Percentiles rank a stretch among this genome's conserved stretches.
These are phyloP conservation scores for Rhododendron henanense DNA, from an alignment of 148 eudicot species.

Conservation along the genomic window DNA sequence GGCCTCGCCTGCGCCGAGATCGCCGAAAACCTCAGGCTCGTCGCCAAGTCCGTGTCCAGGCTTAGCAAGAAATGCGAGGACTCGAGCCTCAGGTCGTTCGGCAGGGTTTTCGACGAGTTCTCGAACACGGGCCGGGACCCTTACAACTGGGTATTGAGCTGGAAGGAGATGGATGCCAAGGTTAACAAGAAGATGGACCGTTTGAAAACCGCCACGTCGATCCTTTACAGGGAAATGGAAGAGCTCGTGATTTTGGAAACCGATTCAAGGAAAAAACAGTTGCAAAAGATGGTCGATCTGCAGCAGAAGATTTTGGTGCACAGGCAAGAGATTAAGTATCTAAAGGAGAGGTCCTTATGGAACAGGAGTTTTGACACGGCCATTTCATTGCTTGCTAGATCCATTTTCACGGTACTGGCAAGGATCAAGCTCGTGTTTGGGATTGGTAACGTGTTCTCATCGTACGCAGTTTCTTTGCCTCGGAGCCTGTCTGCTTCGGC, in stretches of 20 bases:
- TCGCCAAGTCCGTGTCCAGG: conserved; percentile 42
- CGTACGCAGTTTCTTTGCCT: conserved; percentile 39
- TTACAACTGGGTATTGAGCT: conserved; percentile 41
- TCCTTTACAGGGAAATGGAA: conserved; percentile 65
- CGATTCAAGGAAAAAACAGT: conserved; percentile 18
- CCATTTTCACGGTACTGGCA: conserved; percentile 57
- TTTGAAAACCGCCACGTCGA: conserved; percentile 42
- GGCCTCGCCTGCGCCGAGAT: conserved; percentile 68
- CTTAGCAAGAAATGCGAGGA: conserved; percentile 38
- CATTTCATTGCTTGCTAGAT: conserved; percentile 41
- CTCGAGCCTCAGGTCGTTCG: conserved; percentile 46
- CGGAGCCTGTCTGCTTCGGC: conserved; percentile 79
- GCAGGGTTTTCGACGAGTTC: conserved; percentile 42
- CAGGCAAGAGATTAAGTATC: conserved; percentile 56
- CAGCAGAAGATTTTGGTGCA: conserved; percentile 68
- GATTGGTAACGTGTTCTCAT: conserved; percentile 25
- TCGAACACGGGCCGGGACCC: conserved; percentile 64
- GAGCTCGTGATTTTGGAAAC: conserved; percentile 45
- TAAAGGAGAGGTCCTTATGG: conserved; percentile 72
- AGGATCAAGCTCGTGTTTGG: conserved; percentile 79
- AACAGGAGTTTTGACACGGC: conserved; percentile 54
- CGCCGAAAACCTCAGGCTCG: conserved; percentile 37
- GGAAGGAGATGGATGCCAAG: conserved; percentile 59
- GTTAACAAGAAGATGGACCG: conserved; percentile 41
- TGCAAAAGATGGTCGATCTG: conserved; percentile 34